Percentiles rank a stretch among this genome's conserved stretches.
phyloP scores from a whole-genome alignment of 106 monocot genomes.

The Allium sativum region DNA sequence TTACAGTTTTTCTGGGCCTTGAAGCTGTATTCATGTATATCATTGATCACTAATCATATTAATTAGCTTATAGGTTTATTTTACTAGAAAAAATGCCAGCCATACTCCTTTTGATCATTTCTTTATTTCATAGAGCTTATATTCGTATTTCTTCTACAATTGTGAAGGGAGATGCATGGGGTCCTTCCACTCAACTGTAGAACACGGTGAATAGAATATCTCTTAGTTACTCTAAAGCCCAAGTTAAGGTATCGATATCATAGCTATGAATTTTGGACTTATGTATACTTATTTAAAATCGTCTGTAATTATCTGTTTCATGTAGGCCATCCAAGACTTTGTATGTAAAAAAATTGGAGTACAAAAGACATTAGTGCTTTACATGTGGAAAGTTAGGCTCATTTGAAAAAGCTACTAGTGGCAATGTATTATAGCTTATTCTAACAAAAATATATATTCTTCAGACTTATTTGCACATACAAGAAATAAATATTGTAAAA shows the following conservation, averaged over 20 bases:
- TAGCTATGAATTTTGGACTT: not conserved
- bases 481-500: no score
- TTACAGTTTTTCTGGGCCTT: no score
- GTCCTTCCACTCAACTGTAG: conserved; percentile 52
- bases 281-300: no score
- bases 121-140: no score
- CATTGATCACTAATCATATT: no score
- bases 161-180: conserved; percentile 61
- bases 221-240: conserved; percentile 37
- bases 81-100: no score
- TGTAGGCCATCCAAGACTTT: conserved; percentile 46
- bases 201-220: conserved; percentile 31
- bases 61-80: no score
- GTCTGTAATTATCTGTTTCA: not conserved
- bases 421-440: conserved; percentile 22
- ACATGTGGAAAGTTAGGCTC: conserved; percentile 52
- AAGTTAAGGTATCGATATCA: conserved; percentile 31
- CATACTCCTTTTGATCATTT: no score
- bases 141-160: conserved; percentile 15
- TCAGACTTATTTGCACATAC: no score
- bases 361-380: conserved; percentile 52
- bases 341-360: conserved; percentile 43
- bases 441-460: no score
- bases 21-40: no score
- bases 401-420: conserved; percentile 32